These are phyloP conservation scores for Cryphonectria naterciae DNA, from an alignment of 2,329 filamentous ascomycete species.

Conservation along the genomic window DNA sequence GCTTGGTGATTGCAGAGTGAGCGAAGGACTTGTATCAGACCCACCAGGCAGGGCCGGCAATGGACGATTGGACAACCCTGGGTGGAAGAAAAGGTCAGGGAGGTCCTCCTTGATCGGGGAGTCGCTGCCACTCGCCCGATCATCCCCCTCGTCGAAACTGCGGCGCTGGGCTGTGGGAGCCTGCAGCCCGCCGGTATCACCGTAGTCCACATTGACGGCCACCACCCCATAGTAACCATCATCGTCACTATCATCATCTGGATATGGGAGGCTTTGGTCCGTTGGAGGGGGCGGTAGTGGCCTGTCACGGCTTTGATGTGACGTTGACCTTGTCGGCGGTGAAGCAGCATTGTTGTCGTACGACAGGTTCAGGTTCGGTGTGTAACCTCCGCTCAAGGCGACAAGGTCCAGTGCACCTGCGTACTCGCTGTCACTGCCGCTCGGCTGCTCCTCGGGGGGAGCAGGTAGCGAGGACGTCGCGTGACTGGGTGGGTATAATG, in stretches of 20 bases:
- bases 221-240: slow-evolving; percentile 23
- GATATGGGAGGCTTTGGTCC: slow-evolving; percentile 41
- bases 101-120: slow-evolving; percentile 74
- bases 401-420: slow-evolving; percentile 70
- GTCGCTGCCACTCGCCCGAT: slow-evolving; percentile 67
- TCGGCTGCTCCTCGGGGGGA: slow-evolving; percentile 52
- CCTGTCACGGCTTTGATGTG: slow-evolving; percentile 24
- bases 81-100: slow-evolving; percentile 92
- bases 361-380: slow-evolving; percentile 52
- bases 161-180: slow-evolving; percentile 73
- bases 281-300: slow-evolving; percentile 40
- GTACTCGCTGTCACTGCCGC: slow-evolving; percentile 73
- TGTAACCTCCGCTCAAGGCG: slow-evolving; percentile 73
- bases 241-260: slow-evolving; percentile 49
- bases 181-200: slow-evolving; percentile 86
- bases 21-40: slow-evolving; percentile 62
- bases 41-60: slow-evolving; percentile 65
- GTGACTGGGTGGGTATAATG: slow-evolving; percentile 41
- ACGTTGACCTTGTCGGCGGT: slow-evolving; percentile 41
- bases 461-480: slow-evolving; percentile 45
- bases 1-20: slow-evolving; percentile 51
- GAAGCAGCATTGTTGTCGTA: slow-evolving; percentile 55
- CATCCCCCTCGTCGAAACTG: slow-evolving; percentile 93
- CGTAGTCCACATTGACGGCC: slow-evolving; percentile 77
- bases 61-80: slow-evolving; percentile 70